Base-by-base conservation (phyloP, 495 filamentous ascomycete genomes). In the Hypoxylon fuscum region DNA sequence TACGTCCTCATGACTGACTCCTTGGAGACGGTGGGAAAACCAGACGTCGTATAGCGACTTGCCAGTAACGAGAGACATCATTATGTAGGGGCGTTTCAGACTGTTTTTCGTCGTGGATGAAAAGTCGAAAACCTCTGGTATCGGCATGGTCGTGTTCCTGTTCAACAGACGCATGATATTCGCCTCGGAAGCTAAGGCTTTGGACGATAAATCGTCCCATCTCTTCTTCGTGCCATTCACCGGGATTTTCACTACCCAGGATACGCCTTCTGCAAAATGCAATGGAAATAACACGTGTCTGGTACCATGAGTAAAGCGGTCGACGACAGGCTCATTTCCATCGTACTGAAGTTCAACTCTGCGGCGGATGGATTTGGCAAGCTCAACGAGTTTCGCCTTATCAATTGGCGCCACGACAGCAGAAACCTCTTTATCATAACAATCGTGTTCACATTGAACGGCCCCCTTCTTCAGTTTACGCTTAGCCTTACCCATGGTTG, bases 21-120 rank as follows among this genome's bases (percentile, higher is more conserved):
- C 17, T 0, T 41, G 15, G 7, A 61, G 29, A 15, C 32, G 12
- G 15, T 66, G 27, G 9, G 66, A 54, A 41, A 59, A 72, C 73
- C 73, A 74, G 5, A 64, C 40, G 6, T 64, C 22, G 20, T 55
- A 70, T 31, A 76, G 40, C 8, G 75, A 51, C 2, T 38, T 48
- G 27, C 72, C 75, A 18, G 53, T 12, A 14, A 76, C 59, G 18
- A 62, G 64, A 8, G 53, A 62, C 64, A 76, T 71, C 17, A 75
- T 14, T 7, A 63, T 63, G 42, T 63, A 63, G 35, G 59, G 59
- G 31, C 59, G 50, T 18, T 18, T 2, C n/a, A 63, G 52, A 12
- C 10, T 6, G 15, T 54, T 60, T n/a, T 60, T 12, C 4, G 22
- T 34, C 3, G 52, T 53, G n/a, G 40, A 9, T 12, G 62, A 51